Evolutionary conservation across 108 stramenopile genomes (phyloP).

Genomic region (Epithemia pelagica): DNA sequence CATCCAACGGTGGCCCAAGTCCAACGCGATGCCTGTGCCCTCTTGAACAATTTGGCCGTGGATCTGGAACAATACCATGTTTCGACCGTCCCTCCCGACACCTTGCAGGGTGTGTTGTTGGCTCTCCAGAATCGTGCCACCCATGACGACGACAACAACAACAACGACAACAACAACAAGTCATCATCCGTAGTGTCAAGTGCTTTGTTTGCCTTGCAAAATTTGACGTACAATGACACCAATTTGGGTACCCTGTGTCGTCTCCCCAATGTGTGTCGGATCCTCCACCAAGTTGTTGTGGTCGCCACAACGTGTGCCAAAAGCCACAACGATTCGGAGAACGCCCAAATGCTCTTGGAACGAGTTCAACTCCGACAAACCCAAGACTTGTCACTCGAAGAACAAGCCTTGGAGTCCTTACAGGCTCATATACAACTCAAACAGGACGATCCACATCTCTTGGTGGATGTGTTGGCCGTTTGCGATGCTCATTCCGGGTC

Average conservation of each 20-base stretch:
- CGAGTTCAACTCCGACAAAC: constrained; percentile 16
- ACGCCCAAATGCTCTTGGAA: constrained; percentile 20
- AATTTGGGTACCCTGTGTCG: constrained; percentile 28
- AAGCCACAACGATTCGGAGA: constrained; percentile 7
- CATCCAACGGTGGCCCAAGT: constrained; percentile 10
- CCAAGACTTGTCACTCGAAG: constrained; percentile 26
- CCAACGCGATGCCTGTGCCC: constrained; percentile 34
- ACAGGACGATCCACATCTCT: not conserved
- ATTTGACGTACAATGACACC: constrained; percentile 31
- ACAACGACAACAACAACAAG: not conserved
- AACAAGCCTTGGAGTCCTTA: constrained; percentile 12
- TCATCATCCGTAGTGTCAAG: constrained; percentile 13
- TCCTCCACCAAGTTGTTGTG: constrained; percentile 9
- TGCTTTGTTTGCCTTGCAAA: constrained; percentile 39
- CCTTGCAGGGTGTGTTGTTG: constrained; percentile 18
- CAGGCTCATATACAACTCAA: not conserved
- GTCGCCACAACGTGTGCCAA: not conserved
- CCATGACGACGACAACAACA: constrained; percentile 12
- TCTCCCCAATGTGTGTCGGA: constrained; percentile 7
- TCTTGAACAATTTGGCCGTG: constrained; percentile 31
- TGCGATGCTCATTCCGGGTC: not conserved
- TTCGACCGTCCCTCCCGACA: constrained; percentile 14
- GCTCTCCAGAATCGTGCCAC: constrained; percentile 7
- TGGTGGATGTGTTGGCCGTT: not conserved
- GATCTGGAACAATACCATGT: constrained; percentile 26